Evolutionary conservation across 768 basidiomycete genomes (phyloP).

Genomic region (Sporobolomyces phaffii): DNA sequence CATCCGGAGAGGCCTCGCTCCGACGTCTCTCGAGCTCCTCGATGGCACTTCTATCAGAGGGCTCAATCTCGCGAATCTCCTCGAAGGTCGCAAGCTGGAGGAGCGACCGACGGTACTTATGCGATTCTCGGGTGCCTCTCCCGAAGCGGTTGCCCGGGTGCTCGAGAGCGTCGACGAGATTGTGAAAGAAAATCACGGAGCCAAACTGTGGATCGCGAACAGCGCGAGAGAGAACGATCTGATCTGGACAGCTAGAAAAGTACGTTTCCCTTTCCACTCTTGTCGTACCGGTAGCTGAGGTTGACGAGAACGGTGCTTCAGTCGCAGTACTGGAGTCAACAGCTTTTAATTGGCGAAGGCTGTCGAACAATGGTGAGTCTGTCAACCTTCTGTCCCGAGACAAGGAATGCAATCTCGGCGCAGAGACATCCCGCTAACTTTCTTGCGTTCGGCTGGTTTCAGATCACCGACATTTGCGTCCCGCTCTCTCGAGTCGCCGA

Average conservation of each 20-base stretch:
- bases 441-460: too few relatives aligned
- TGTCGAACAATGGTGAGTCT: slow-evolving; percentile 61
- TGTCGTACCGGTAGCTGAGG: neutral
- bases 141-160: slow-evolving; percentile 55
- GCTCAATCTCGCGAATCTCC: slow-evolving; percentile 55
- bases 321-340: slow-evolving; percentile 59
- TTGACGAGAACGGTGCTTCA: slow-evolving; percentile 56
- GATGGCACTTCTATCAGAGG: slow-evolving; percentile 68
- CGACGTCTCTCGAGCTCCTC: slow-evolving; percentile 81
- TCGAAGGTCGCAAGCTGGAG: slow-evolving; percentile 7
- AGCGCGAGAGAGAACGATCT: slow-evolving; percentile 81
- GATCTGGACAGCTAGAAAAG: slow-evolving; percentile 55
- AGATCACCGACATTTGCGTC: slow-evolving; percentile 46
- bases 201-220: slow-evolving; percentile 64
- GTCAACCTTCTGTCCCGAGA: neutral
- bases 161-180: slow-evolving; percentile 61
- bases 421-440: too few relatives aligned
- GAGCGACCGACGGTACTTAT: slow-evolving; percentile 64
- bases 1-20: slow-evolving; percentile 60
- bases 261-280: neutral
- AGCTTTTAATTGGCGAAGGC: slow-evolving; percentile 74
- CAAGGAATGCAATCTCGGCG: too few relatives aligned
- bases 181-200: slow-evolving; percentile 62
- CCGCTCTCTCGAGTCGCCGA: slow-evolving; percentile 48
- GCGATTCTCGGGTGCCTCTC: slow-evolving; percentile 75